phyloP scores from a whole-genome alignment of 2,329 filamentous ascomycete genomes.

The Moelleriella libera region DNA sequence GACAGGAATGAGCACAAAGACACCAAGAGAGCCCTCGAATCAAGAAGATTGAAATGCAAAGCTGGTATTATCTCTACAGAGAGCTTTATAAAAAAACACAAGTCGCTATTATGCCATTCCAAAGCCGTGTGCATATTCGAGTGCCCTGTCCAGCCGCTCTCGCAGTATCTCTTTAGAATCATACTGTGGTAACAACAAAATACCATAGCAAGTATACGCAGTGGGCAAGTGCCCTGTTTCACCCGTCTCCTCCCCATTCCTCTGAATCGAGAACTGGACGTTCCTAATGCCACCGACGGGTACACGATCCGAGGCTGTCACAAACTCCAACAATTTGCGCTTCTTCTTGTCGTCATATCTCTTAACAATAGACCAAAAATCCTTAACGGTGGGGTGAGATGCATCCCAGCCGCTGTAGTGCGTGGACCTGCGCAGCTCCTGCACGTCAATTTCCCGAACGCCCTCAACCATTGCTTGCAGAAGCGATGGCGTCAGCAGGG shows the following conservation, averaged over 20 bases:
- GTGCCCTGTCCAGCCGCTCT: conserved; percentile 66
- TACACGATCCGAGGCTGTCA: conserved; percentile 82
- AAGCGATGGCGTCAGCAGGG: conserved; percentile 54
- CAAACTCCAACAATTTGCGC: conserved; percentile 73
- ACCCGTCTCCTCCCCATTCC: conserved; percentile 50
- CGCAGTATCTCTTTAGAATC: conserved; percentile 52
- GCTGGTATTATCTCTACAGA: too few relatives aligned
- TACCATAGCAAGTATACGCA: conserved; percentile 87
- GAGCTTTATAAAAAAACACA: not conserved
- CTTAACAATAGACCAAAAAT: conserved; percentile 76
- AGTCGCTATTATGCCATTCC: conserved; percentile 49
- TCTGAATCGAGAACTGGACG: conserved; percentile 72
- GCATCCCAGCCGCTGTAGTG: conserved; percentile 73
- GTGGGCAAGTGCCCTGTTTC: conserved; percentile 55
- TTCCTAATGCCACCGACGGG: conserved; percentile 76
- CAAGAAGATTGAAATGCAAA: too few relatives aligned
- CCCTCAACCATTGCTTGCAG: conserved; percentile 77
- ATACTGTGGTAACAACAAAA: conserved; percentile 76
- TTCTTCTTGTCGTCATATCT: conserved; percentile 54
- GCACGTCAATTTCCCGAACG: conserved; percentile 63
- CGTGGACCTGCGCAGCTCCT: conserved; percentile 54
- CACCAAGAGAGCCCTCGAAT: too few relatives aligned
- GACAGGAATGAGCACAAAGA: too few relatives aligned
- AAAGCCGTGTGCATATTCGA: conserved; percentile 83
- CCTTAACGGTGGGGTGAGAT: conserved; percentile 51